Base-by-base conservation (phyloP, 1,139 yeast species). In the Candida freyschussii region DNA sequence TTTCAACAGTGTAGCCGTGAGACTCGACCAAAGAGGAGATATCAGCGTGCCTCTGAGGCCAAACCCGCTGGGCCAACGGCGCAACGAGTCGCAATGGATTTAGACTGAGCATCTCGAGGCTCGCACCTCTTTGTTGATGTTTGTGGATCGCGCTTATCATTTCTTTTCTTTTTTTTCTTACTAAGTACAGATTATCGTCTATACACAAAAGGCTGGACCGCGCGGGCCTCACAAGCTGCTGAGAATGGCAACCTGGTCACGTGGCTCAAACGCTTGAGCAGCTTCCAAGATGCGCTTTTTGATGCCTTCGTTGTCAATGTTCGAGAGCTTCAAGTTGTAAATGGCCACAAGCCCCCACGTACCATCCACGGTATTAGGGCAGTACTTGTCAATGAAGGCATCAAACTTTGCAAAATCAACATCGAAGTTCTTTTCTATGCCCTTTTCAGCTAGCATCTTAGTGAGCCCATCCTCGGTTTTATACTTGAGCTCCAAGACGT, bases 381-480 rank as follows among this genome's bases (percentile, higher is more conserved):
- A 40, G 27, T 41, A 40, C 19, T 36, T 37, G 2, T 29, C 32
- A 13, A 47, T 34, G 24, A 47, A 33, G 8, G 26, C 29, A 13
- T 36, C 33, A 11, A 45, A n/a, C 5, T 43, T 30, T 7, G 24
- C 34, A 21, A 42, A 45, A 21, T 45, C 38, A 13, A 47, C 43
- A 5, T 36, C 44, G 27, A 52, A 55, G 33, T 56, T 53, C 26
- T 55, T 54, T 34, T 52, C 60, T 9, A 59, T 37, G 13, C 62
- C 60, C 42, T 54, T 60, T n/a, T 44, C 40, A 14, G 62, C 62
- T 3, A 62, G 56, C 37, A 55, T 55, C 37, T 59, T 57, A 21
- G 59, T 57, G 32, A 61, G 50, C 2, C 46, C 53, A 22, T 43
- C 45, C 14, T 37, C 45, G 13, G 44, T 38, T 16, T 41, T 44